Percentiles rank a stretch among this genome's conserved stretches.
Evolutionary conservation across 768 basidiomycete genomes (phyloP).

Genomic region (Kwoniella pini): DNA sequence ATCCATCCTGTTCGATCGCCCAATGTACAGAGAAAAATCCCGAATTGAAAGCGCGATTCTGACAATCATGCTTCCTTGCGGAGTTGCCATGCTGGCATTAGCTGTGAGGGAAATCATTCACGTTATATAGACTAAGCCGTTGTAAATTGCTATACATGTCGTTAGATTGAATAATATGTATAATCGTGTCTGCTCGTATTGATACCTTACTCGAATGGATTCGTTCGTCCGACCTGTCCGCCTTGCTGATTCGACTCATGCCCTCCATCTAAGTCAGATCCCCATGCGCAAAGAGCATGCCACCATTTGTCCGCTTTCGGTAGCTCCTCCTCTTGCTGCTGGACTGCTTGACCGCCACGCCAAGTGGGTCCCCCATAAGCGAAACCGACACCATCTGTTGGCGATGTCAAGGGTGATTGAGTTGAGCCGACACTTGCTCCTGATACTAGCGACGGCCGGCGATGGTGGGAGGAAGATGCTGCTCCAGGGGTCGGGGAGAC

Average conservation of each 20-base stretch:
- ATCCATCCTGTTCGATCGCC: constrained; percentile 43
- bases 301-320: constrained; percentile 49
- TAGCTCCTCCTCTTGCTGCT: constrained; percentile 13
- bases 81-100: constrained; percentile 32
- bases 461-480: constrained; percentile 9
- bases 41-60: constrained; percentile 33
- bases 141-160: not conserved
- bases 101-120: constrained; percentile 25
- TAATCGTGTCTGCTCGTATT: constrained; percentile 1
- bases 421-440: constrained; percentile 9
- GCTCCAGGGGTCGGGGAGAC: constrained; percentile 1
- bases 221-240: constrained; percentile 50
- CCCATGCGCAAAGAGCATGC: constrained; percentile 54
- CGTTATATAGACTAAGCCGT: not conserved
- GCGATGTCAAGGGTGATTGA: constrained; percentile 20
- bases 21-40: constrained; percentile 29
- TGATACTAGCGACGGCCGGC: constrained; percentile 18
- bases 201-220: constrained; percentile 50
- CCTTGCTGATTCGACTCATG: constrained; percentile 40
- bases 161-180: not conserved
- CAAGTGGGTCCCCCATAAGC: constrained; percentile 40
- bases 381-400: constrained; percentile 18
- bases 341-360: constrained; percentile 39
- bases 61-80: constrained; percentile 34
- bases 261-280: constrained; percentile 50